A percentile compares a stretch with the other conserved stretches of the same genome.
Evolutionary conservation across 352 stramenopile genomes (phyloP).

Genomic region (Phytophthora cryptogea): DNA sequence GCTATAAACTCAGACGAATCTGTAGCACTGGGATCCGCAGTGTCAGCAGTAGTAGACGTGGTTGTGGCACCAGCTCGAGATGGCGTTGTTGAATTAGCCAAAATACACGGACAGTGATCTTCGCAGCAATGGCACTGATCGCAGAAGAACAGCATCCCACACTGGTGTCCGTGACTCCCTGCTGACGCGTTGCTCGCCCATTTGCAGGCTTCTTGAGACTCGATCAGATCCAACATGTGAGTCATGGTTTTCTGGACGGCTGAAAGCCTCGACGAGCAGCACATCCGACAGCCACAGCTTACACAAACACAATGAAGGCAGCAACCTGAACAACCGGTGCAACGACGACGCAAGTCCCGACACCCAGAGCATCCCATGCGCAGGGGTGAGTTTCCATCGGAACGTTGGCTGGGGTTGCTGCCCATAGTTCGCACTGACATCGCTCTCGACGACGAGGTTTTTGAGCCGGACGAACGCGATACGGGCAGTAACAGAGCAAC

Average conservation of each 20-base stretch:
- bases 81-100: slow-evolving; percentile 11
- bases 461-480: slow-evolving; percentile 17
- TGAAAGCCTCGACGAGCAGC: slow-evolving; percentile 55
- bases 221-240: slow-evolving; percentile 60
- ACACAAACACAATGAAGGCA: slow-evolving; percentile 76
- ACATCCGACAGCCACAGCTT: slow-evolving; percentile 75
- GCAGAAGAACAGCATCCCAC: slow-evolving; percentile 48
- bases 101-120: slow-evolving; percentile 46
- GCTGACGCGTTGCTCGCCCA: slow-evolving; percentile 40
- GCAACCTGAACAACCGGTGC: slow-evolving; percentile 65
- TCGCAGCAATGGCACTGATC: slow-evolving; percentile 42
- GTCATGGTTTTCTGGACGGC: slow-evolving; percentile 66
- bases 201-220: slow-evolving; percentile 64
- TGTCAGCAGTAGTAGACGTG: neutral
- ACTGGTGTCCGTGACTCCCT: slow-evolving; percentile 23
- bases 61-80: neutral
- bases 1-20: slow-evolving; percentile 14
- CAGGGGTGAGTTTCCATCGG: slow-evolving; percentile 35
- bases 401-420: slow-evolving; percentile 12
- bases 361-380: slow-evolving; percentile 71
- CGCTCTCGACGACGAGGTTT: slow-evolving; percentile 20
- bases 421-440: slow-evolving; percentile 27
- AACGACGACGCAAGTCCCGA: slow-evolving; percentile 60
- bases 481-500: slow-evolving; percentile 14
- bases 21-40: neutral